These are phyloP conservation scores for Globisporangium viniferum DNA, from an alignment of 352 stramenopile species.

Conservation along the genomic window DNA sequence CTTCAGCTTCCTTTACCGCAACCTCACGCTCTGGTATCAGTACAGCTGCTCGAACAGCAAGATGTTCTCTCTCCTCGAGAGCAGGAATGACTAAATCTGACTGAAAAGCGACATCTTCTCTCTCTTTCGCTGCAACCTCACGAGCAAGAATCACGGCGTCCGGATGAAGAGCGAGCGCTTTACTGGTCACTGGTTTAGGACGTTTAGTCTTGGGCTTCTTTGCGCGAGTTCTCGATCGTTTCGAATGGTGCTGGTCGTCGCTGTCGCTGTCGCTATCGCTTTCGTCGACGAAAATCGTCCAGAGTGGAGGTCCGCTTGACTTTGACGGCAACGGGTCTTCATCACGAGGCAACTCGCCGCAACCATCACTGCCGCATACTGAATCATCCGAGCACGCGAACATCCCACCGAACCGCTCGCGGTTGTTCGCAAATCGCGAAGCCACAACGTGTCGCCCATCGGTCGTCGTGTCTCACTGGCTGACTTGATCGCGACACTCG, in stretches of 20 bases:
- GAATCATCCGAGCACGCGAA: slow-evolving; percentile 14
- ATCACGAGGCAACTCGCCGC: neutral
- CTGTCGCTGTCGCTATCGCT: neutral
- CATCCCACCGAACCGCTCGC: slow-evolving; percentile 26
- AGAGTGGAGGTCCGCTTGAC: neutral
- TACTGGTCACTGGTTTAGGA: neutral
- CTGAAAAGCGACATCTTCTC: neutral
- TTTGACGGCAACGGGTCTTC: neutral
- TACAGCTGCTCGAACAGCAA: neutral
- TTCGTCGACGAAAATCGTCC: neutral
- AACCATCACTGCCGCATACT: neutral
- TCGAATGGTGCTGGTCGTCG: neutral
- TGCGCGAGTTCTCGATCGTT: neutral
- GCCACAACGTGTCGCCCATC: slow-evolving; percentile 36
- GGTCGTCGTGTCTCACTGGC: slow-evolving; percentile 24
- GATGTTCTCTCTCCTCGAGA: neutral
- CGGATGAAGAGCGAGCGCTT: neutral
- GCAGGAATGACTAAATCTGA: neutral
- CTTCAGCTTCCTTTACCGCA: neutral
- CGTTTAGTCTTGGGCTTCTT: neutral
- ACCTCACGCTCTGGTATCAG: neutral
- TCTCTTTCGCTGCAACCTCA: neutral
- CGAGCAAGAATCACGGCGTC: neutral
- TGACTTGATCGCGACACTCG: slow-evolving; percentile 22
- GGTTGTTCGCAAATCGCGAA: slow-evolving; percentile 27